Base-by-base conservation (phyloP, 371 early-diverging fungal genomes). In the Apophysomyces trapeziformis region DNA sequence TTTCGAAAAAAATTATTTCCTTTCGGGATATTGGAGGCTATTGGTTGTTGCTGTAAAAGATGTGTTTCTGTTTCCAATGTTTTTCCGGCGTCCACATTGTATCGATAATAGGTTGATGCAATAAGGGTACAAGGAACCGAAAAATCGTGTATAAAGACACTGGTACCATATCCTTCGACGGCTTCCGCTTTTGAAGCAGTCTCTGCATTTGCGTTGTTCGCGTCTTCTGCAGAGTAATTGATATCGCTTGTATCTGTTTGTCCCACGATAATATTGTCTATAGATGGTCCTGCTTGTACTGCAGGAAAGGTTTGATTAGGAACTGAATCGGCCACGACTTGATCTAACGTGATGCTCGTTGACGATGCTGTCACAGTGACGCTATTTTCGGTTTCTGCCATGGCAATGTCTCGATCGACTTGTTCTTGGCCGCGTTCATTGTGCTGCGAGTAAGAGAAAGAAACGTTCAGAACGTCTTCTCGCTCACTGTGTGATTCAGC, bases 1-100 rank as follows among this genome's bases (percentile, higher is more conserved):
- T 73, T 74, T 36, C 72, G 69, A 38, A 75, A 82, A 64, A 68
- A 78, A 44, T 77, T 71, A 41, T 79, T 78, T 21, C 21, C 62
- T 9, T 69, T 57, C 1, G 71, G 43, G 18, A 70, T 66, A 7
- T 37, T 66, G 3, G 45, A 18, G 4, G 60, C 11, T 38, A 68
- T 14, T 1, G 71, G 41, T 21, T 37, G 35, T 65, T 72, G 73
- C 38, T 74, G 74, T 7, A 72, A 60, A 2, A 57, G 26, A 18
- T 60, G 13, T 14, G 5, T 1, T n/a, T 77, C 76, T 5, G 60
- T 54, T 54, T 64, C 54, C n/a, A 75, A 41, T 6, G 70, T 67
- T 9, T 71, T 39, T 9, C 18, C 18, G 0, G 74, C 68, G 11
- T 64, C 66, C 0, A 64, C 67, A 38, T 74, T 76, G 32, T 78